phyloP scores from a whole-genome alignment of 1,284 basidiomycete genomes.

The Erythrobasidium hasegawianum region DNA sequence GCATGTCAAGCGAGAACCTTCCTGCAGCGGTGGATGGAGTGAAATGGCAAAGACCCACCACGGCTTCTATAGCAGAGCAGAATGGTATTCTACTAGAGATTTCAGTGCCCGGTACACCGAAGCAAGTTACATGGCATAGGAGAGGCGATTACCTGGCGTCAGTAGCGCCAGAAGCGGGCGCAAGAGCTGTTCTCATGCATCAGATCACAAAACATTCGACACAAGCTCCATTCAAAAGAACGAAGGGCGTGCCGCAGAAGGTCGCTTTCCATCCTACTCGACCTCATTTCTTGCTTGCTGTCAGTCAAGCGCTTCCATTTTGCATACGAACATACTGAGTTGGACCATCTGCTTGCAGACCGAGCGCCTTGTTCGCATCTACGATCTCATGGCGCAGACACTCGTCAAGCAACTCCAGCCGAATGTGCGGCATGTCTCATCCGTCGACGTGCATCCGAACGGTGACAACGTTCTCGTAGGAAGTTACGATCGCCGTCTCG shows the following conservation, averaged over 20 bases:
- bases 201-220: constrained; percentile 89
- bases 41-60: constrained; percentile 55
- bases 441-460: constrained; percentile 89
- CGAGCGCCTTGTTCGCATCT: constrained; percentile 91
- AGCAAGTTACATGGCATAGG: constrained; percentile 87
- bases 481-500: constrained; percentile 92
- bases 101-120: constrained; percentile 67
- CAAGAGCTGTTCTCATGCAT: constrained; percentile 82
- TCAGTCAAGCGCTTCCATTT: constrained; percentile 52
- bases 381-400: constrained; percentile 90
- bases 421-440: constrained; percentile 94
- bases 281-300: constrained; percentile 95
- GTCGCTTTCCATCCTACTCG: constrained; percentile 92
- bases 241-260: constrained; percentile 82
- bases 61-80: constrained; percentile 51
- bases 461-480: constrained; percentile 96
- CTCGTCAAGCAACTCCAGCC: constrained; percentile 87
- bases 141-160: constrained; percentile 94
- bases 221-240: constrained; percentile 94
- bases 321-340: not conserved
- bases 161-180: constrained; percentile 58
- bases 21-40: constrained; percentile 46
- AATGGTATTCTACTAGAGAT: constrained; percentile 55
- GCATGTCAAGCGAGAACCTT: constrained; percentile 25
- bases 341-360: constrained; percentile 57